A percentile compares a stretch with the other conserved stretches of the same genome.
Conservation (phyloP, 1,284 basidiomycete species). For the Sporisorium scitamineum region DNA sequence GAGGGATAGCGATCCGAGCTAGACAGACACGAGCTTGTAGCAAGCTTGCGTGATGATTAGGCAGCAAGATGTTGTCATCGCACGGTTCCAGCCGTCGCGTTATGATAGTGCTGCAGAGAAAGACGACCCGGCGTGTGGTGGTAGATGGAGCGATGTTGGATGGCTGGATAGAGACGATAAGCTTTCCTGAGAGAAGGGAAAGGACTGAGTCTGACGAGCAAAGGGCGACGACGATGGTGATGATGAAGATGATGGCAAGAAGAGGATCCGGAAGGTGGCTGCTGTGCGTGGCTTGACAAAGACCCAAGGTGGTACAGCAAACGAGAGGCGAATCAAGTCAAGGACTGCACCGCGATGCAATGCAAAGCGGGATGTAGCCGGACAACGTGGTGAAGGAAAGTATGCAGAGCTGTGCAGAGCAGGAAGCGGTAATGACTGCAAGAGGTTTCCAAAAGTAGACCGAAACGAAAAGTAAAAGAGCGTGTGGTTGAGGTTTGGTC, state of each 20-base stretch:
- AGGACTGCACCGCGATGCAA: conserved; percentile 1
- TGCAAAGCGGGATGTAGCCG: neutral
- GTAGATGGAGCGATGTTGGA: neutral
- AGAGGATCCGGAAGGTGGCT: neutral
- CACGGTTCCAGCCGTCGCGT: conserved; percentile 8
- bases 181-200: neutral
- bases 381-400: neutral
- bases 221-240: neutral
- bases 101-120: neutral
- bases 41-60: neutral
- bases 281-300: neutral
- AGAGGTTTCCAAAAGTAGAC: no score
- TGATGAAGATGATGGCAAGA: conserved; percentile 1
- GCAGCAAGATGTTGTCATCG: neutral
- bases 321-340: no score
- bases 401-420: conserved; percentile 1
- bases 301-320: neutral
- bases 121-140: conserved; percentile 2
- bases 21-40: neutral
- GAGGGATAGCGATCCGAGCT: neutral
- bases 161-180: neutral
- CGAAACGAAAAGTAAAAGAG: neutral
- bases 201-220: neutral
- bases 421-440: neutral
- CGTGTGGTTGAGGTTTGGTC: conserved; percentile 5